These are phyloP conservation scores for Penicillium chermesinum DNA, from an alignment of 495 filamentous ascomycete species.

Conservation along the genomic window DNA sequence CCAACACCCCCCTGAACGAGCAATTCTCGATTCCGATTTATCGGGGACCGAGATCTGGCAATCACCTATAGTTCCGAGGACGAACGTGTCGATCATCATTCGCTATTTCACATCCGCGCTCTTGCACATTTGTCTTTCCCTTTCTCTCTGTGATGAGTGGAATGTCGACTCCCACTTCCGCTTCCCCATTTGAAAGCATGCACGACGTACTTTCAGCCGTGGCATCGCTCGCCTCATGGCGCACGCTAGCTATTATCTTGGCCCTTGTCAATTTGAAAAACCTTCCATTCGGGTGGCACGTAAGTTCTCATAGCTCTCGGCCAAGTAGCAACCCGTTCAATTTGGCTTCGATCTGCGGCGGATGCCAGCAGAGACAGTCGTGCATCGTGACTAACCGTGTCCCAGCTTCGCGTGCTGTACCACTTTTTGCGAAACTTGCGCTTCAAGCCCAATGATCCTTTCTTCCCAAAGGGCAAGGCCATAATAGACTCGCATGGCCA, in stretches of 20 bases:
- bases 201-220: slow-evolving; percentile 20
- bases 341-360: neutral
- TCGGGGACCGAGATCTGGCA: too few species aligned
- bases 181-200: slow-evolving; percentile 19
- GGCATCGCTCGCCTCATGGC: slow-evolving; percentile 44
- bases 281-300: slow-evolving; percentile 60
- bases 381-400: slow-evolving; percentile 14
- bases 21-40: too few species aligned
- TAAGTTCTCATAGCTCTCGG: slow-evolving; percentile 30
- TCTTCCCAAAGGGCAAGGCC: slow-evolving; percentile 29
- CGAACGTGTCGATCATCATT: too few species aligned
- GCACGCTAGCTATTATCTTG: slow-evolving; percentile 47
- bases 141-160: neutral
- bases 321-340: too few species aligned
- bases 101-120: too few species aligned
- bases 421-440: slow-evolving; percentile 49
- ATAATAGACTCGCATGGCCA: slow-evolving; percentile 28
- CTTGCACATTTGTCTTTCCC: too few species aligned
- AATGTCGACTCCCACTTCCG: neutral
- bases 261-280: slow-evolving; percentile 57
- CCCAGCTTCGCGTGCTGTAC: slow-evolving; percentile 46
- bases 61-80: too few species aligned
- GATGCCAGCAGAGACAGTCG: neutral
- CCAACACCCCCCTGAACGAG: too few species aligned
- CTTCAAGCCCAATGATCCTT: slow-evolving; percentile 33